A percentile compares a stretch with the other conserved stretches of the same genome.
These are phyloP conservation scores for Magnusiomyces starmeri DNA, from an alignment of 1,139 yeast genomes.

Conservation along the genomic window DNA sequence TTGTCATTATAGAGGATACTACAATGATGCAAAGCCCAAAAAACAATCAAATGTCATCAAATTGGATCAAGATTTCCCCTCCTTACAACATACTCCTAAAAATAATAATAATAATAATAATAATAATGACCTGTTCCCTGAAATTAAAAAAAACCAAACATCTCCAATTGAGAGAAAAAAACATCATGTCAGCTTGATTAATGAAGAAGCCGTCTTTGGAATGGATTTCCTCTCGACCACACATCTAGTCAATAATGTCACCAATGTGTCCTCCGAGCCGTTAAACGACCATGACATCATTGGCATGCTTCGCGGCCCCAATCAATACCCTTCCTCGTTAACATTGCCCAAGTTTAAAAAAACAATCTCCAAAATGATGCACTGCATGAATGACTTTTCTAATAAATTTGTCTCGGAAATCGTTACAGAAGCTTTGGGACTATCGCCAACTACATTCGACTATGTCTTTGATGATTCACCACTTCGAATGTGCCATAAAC, in stretches of 20 bases:
- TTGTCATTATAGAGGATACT: slow-evolving; percentile 10
- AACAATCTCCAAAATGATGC: neutral
- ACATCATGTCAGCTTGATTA: too few relatives aligned
- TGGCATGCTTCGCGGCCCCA: slow-evolving; percentile 12
- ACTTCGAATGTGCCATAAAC: neutral
- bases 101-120: neutral
- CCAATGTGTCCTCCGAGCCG: slow-evolving; percentile 1
- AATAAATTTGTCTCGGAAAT: slow-evolving; percentile 1
- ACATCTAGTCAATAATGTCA: neutral
- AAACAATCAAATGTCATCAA: neutral
- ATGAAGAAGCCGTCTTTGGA: slow-evolving; percentile 10
- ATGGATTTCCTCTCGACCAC: slow-evolving; percentile 6
- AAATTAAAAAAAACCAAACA: neutral
- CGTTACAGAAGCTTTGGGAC: slow-evolving; percentile 10
- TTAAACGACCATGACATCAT: neutral
- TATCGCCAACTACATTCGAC: slow-evolving; percentile 5
- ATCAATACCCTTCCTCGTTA: slow-evolving; percentile 10
- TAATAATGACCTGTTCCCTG: too few relatives aligned
- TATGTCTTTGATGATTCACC: slow-evolving; percentile 1
- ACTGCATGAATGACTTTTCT: slow-evolving; percentile 6
- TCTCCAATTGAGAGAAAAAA: too few relatives aligned
- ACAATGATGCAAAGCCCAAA: neutral
- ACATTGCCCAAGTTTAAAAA: slow-evolving; percentile 8
- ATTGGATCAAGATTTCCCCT: neutral
- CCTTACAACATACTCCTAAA: neutral